Evolutionary conservation across 768 basidiomycete species (phyloP).

Genomic region (Panaeolus cyanescens): DNA sequence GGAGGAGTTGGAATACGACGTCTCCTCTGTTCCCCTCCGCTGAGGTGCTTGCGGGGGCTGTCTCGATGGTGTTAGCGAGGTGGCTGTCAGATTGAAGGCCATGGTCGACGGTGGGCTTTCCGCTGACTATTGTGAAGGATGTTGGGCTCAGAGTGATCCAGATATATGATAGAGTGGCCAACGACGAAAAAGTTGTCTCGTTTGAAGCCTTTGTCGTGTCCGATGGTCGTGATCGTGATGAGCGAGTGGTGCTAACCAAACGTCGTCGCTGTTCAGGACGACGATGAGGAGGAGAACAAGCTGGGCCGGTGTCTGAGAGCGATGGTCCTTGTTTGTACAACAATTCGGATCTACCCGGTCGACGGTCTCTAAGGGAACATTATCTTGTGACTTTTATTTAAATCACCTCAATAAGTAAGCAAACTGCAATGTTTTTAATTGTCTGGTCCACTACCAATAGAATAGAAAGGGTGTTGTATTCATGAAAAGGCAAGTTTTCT

Average conservation of each 20-base stretch:
- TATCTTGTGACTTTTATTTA: not conserved
- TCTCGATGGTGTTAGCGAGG: conserved; percentile 74
- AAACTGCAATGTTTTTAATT: not conserved
- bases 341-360: conserved; percentile 20
- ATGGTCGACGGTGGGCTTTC: not conserved
- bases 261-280: conserved; percentile 3
- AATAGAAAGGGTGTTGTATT: not conserved
- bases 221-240: conserved; percentile 6
- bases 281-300: conserved; percentile 10
- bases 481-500: not conserved
- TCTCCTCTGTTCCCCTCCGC: conserved; percentile 43
- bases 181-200: not conserved
- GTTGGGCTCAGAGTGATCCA: not conserved
- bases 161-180: not conserved
- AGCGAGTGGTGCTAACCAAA: not conserved
- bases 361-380: conserved; percentile 18
- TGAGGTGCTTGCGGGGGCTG: conserved; percentile 75
- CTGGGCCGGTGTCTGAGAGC: conserved; percentile 8
- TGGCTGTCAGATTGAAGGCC: conserved; percentile 21
- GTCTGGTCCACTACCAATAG: not conserved
- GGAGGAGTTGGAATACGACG: conserved; percentile 37
- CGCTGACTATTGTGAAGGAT: not conserved
- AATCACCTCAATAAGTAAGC: not conserved
- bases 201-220: conserved; percentile 4
- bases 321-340: conserved; percentile 11